Evolutionary conservation across 345 rosid genomes (phyloP), one percentile per base, ranked within the genome.

Genomic region (Anastatica hierochuntica): DNA sequence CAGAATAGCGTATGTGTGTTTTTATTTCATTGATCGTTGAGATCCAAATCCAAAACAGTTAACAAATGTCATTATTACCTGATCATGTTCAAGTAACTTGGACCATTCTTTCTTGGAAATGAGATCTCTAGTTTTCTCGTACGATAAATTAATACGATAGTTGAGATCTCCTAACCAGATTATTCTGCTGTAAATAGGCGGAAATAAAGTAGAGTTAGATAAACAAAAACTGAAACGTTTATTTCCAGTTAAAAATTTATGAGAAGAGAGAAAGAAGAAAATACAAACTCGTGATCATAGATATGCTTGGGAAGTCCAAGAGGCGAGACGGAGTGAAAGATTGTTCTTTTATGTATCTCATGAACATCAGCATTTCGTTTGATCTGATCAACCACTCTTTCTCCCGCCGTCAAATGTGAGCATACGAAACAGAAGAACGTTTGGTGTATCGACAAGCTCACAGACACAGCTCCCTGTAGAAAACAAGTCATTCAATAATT

Each of bases 161-260:
- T 90, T 90, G 60, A 90, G 74, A 73, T 90, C 98, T 14, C 98
- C 98, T 47, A 90, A 66, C 98, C 96, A 92, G 27, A 92, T 74
- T 41, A 92, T 72, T 74, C 75, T 72, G 39, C 98, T 92, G 88
- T 74, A 74, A 38, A 58, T n/a, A n/a, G n/a, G n/a, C n/a, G n/a
- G n/a, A n/a, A n/a, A n/a, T n/a, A 46, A 57, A 51, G 62, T 39
- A 29, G 6, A 29, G 33, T 29, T 29, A 4, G 33, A 9, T 24
- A 17, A 10, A 21, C 37, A n/a, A 1, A 8, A 35, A 11, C 16
- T 3, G 1, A 4, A 2, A n/a, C 2, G n/a, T n/a, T n/a, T n/a
- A n/a, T 30, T 9, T 64, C 12, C 0, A 16, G 24, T 26, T 20
- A 7, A 31, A 19, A 4, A 7, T 7, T 3, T 9, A 16, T 10